These are phyloP conservation scores for Zoysia matrella DNA, from an alignment of 202 grass and related monocot species.

Conservation along the genomic window DNA sequence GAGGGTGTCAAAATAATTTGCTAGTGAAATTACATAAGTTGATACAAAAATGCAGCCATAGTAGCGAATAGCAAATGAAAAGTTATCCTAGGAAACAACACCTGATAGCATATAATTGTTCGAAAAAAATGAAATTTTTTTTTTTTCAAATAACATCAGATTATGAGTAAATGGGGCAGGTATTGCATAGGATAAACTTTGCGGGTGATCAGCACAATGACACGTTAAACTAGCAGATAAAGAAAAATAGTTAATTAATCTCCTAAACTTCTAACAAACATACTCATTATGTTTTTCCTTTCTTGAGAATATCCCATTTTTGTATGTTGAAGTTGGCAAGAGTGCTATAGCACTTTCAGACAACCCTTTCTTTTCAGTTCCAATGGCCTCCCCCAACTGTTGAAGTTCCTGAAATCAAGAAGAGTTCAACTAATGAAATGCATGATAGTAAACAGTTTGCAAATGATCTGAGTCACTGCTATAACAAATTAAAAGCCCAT, in stretches of 20 bases:
- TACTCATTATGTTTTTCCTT: conserved; percentile 90
- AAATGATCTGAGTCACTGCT: conserved; percentile 10
- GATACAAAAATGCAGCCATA: conserved; percentile 16
- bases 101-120: too few species aligned
- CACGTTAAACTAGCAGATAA: background rate
- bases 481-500: background rate
- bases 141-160: too few species aligned
- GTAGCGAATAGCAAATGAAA: background rate
- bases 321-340: conserved; percentile 70
- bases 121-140: too few species aligned
- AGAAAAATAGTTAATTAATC: background rate
- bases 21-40: background rate
- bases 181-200: background rate
- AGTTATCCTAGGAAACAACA: conserved; percentile 7
- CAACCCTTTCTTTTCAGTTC: conserved; percentile 84
- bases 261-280: conserved; percentile 29
- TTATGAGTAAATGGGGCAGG: too few species aligned
- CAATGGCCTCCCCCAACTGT: conserved; percentile 84
- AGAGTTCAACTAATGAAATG: conserved; percentile 25
- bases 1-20: conserved; percentile 21
- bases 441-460: background rate
- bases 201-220: background rate
- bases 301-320: conserved; percentile 79
- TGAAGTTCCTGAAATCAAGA: conserved; percentile 83
- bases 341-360: conserved; percentile 60